Evolutionary conservation across 2,329 filamentous ascomycete genomes (phyloP), one percentile per base, ranked within the genome.

Genomic region (Pseudocercospora cruenta): DNA sequence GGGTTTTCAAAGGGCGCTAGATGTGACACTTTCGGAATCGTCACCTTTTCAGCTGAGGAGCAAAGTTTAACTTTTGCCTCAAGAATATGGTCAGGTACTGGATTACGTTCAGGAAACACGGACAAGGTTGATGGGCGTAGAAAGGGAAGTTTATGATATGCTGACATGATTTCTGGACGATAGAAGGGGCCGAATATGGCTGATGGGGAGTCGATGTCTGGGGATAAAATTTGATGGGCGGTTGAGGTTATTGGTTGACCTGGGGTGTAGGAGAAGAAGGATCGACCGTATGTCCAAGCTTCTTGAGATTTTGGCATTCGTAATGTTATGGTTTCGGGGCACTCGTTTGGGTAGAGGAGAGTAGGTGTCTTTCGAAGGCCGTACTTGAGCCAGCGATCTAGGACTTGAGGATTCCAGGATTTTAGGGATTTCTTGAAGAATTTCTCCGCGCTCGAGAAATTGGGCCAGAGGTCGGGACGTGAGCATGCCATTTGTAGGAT

Each of bases 261-360:
- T 3, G 39, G 39, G 12, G 39, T 7, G 19, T 45, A 19, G 7
- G 14, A 4, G 39, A 45, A 45, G 39, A 45, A 45, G 14, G 39
- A n/a, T 1, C 39, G 14, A 4, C 39, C 39, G 19, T 45, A 95
- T 1, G 89, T 93, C 74, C 92, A 90, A 63, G 95, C 91, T 81
- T 96, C 93, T 75, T 97, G 92, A 77, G 96, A 91, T 72, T 93
- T 92, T 0, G 92, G 90, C 0, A 94, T 98, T 1, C 87, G 86
- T 2, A 95, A 83, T 1, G 28, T 31, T 0, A 92, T 94, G 1
- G 93, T 90, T 36, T 84, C 79, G 65, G 67, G n/a, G n/a, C n/a
- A 61, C 19, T 70, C 14, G 7, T 70, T 16, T 0, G 87, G 86
- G 75, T 87, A 55, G 31, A 64, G 59, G 21, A 58, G 45, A 58